Base-by-base conservation (phyloP, 257 asterid genomes). In the Hygrophila difformis region DNA sequence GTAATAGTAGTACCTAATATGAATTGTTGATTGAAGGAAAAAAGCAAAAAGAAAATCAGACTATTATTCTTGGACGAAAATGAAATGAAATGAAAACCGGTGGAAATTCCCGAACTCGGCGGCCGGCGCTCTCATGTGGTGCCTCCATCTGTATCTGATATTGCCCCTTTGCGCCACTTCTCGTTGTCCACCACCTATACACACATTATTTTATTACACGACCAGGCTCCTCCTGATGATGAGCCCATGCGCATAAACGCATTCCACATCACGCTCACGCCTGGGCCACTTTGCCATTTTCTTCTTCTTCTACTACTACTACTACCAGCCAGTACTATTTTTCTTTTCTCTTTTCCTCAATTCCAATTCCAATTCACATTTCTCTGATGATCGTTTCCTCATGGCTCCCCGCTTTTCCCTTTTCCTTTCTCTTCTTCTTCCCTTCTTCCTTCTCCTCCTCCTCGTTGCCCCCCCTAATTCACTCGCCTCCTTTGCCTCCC, bases 21-120 rank as follows among this genome's bases (percentile, higher is more conserved):
- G n/a, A n/a, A n/a, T n/a, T n/a, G n/a, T n/a, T n/a, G n/a, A n/a
- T n/a, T n/a, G n/a, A n/a, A n/a, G n/a, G n/a, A n/a, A n/a, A n/a
- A n/a, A n/a, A n/a, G n/a, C n/a, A n/a, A n/a, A n/a, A n/a, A n/a
- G n/a, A n/a, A n/a, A n/a, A n/a, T n/a, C n/a, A n/a, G n/a, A n/a
- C n/a, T n/a, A n/a, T n/a, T n/a, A n/a, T n/a, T n/a, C n/a, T n/a
- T n/a, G n/a, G n/a, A n/a, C n/a, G n/a, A n/a, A n/a, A n/a, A n/a
- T n/a, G n/a, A n/a, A n/a, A 35, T 47, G 64, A 63, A 67, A 67
- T 63, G 75, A 56, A 49, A 60, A 26, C 26, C 61, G 62, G 69
- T 60, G 65, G 18, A 18, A 35, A 17, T 52, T 62, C 42, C 69
- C 80, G 63, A 40, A 47, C 63, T 53, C 41, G 76, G 73, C 66